Evolutionary conservation across 2,329 filamentous ascomycete species (phyloP), one percentile per base, ranked within the genome.

Genomic region (Calonectria fujianensis): DNA sequence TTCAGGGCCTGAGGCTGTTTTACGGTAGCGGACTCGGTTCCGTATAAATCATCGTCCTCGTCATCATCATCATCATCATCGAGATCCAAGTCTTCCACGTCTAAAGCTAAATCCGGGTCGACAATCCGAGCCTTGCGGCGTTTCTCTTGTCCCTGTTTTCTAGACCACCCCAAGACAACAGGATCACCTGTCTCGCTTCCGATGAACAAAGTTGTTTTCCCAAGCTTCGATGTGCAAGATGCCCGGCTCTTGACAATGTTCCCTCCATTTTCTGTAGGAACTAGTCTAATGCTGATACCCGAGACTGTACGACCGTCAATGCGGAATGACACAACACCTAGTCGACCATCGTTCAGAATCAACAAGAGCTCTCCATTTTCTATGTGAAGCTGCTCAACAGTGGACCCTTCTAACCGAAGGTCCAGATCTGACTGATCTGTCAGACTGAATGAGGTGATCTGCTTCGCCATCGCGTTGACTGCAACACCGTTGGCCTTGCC

Each of bases 251-350:
- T 89, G 73, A 97, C 82, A 13, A 94, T 75, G 37, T 85, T 83
- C 10, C 94, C 93, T 13, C 94, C 94, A 31, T 90, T 88, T 69
- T 94, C 91, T 50, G 86, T 80, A 6, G 90, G 82, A 7, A 98
- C 88, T 50, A 91, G 85, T 76, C 91, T 92, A 69, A 99, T 86
- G n/a, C 90, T 92, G 75, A 99, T 89, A 1, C 95, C 96, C 32
- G 96, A 98, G 2, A 99, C 95, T 3, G 95, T 97, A 70, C 97
- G 92, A 20, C 97, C 97, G 82, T 98, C 96, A 75, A 98, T 91
- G 70, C 92, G 93, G 86, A 99, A 98, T 20, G 91, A 93, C 16
- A 98, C 85, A 29, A 97, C 90, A 13, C 92, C 92, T 63, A 98
- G 88, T 27, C 91, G 90, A 0, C 97, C 97, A 79, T 94, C 92